Base-by-base conservation (phyloP, 208 protist species). In the Trypanosoma rangeli region DNA sequence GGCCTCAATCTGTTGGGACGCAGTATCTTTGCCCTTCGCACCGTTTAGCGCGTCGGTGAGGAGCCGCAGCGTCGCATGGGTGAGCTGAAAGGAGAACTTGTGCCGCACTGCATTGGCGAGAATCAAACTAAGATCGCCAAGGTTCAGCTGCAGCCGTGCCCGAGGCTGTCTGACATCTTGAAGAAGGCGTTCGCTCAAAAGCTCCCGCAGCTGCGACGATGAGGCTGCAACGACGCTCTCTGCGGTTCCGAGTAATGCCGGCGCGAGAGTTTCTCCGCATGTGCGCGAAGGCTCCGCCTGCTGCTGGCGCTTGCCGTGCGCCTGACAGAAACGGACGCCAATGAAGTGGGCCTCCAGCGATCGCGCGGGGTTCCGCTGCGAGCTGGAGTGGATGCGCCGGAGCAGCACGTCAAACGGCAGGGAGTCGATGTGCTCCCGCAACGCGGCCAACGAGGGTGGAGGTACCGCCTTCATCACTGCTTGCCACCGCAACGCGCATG, bases 331-430 rank as follows among this genome's bases (percentile, higher is more conserved):
- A 48, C 24, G 1, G 20, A 33, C 5, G 42, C 59, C 59, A n/a
- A 65, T 29, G 72, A 94, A 94, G 73, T 94, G 88, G 0, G 84
- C 81, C 57, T 86, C 83, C 8, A 94, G 81, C 9, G 79, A 84
- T 35, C 88, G 85, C 8, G 85, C 68, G 0, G 76, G 77, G 48
- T 94, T 90, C 24, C 72, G 76, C 35, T 83, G 69, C 0, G 88
- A 90, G 69, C 80, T 87, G 4, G 88, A 94, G 68, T 94, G 88
- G 74, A 94, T 78, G 24, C 88, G 85, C 3, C 88, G 85, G 12
- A 94, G 78, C n/a, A 94, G 55, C 13, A 84, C 78, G 52, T 91
- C 85, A 42, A 94, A 75, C 18, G 88, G 69, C 31, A 93, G 73
- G 26, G 48, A 35, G 7, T 52, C 56, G 18, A 78, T 66, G 10